phyloP scores from a whole-genome alignment of 805 yeast species.

The Metschnikowia matae region DNA sequence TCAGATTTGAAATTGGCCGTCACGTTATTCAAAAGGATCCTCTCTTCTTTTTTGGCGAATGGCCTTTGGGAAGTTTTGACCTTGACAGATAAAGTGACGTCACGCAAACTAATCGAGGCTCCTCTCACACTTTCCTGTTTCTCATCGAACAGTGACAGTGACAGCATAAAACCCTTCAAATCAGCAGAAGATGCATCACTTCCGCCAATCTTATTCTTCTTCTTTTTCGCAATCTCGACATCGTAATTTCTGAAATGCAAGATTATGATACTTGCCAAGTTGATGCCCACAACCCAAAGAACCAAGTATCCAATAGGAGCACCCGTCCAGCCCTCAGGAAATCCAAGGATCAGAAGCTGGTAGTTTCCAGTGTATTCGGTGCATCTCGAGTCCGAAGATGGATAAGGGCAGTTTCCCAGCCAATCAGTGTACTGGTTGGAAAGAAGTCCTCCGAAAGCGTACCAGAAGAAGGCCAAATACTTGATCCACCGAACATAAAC shows the following conservation, averaged over 20 bases:
- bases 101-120: slow-evolving; percentile 12
- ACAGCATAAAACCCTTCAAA: background rate
- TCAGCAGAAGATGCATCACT: slow-evolving; percentile 5
- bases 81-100: slow-evolving; percentile 14
- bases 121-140: slow-evolving; percentile 5
- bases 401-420: slow-evolving; percentile 57
- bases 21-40: slow-evolving; percentile 36
- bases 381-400: slow-evolving; percentile 23
- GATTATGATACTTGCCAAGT: slow-evolving; percentile 43
- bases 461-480: slow-evolving; percentile 74
- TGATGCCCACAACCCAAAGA: slow-evolving; percentile 57
- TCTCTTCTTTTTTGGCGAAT: slow-evolving; percentile 7
- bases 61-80: slow-evolving; percentile 10
- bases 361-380: slow-evolving; percentile 50
- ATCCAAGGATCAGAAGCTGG: slow-evolving; percentile 56
- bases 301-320: slow-evolving; percentile 60
- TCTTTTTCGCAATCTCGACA: slow-evolving; percentile 44
- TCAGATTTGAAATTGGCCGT: slow-evolving; percentile 52
- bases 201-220: slow-evolving; percentile 29
- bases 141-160: slow-evolving; percentile 6
- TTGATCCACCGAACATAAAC: slow-evolving; percentile 85
- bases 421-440: slow-evolving; percentile 65
- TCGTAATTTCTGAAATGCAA: slow-evolving; percentile 49
- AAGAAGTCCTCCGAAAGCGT: slow-evolving; percentile 63
- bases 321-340: slow-evolving; percentile 57